A percentile compares a stretch with the other conserved stretches of the same genome.
Conservation (phyloP, 768 basidiomycete species). For the Termitomyces eurrhizus region DNA sequence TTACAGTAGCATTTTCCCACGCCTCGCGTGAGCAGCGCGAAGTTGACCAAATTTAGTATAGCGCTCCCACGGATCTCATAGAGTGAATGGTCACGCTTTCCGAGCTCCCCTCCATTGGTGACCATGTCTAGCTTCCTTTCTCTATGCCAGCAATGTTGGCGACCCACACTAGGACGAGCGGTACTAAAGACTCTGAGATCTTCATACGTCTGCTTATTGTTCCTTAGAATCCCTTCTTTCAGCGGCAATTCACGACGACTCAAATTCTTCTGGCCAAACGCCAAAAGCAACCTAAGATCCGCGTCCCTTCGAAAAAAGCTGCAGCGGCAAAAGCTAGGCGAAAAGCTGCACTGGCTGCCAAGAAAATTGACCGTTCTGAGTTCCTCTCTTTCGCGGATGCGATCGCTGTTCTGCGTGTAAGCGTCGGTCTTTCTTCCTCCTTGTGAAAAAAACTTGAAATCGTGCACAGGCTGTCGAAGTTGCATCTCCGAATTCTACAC, state of each 20-base stretch:
- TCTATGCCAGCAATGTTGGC: conserved; percentile 26
- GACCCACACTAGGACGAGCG: conserved; percentile 13
- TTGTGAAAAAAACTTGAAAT: not conserved
- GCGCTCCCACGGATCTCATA: conserved; percentile 13
- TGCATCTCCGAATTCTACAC: conserved; percentile 67
- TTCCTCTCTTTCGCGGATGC: conserved; percentile 66
- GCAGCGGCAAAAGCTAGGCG: conserved; percentile 61
- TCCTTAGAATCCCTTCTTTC: conserved; percentile 10
- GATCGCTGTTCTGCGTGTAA: conserved; percentile 65
- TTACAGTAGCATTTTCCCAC: too few relatives aligned
- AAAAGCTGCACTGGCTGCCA: conserved; percentile 50
- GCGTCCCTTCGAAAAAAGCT: conserved; percentile 66
- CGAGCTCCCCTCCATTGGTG: not conserved
- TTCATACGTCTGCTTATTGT: not conserved
- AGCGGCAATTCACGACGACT: conserved; percentile 53
- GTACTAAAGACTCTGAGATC: conserved; percentile 7
- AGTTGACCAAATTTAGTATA: not conserved
- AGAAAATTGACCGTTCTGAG: conserved; percentile 57
- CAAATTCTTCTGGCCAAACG: conserved; percentile 43
- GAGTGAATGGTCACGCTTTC: not conserved
- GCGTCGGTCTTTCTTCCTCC: conserved; percentile 19
- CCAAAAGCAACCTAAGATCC: conserved; percentile 46
- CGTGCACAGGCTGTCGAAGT: conserved; percentile 74
- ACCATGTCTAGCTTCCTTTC: conserved; percentile 17
- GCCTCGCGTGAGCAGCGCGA: not conserved